Conservation (phyloP, 768 basidiomycete species). For the Phylloporus scabripes region DNA sequence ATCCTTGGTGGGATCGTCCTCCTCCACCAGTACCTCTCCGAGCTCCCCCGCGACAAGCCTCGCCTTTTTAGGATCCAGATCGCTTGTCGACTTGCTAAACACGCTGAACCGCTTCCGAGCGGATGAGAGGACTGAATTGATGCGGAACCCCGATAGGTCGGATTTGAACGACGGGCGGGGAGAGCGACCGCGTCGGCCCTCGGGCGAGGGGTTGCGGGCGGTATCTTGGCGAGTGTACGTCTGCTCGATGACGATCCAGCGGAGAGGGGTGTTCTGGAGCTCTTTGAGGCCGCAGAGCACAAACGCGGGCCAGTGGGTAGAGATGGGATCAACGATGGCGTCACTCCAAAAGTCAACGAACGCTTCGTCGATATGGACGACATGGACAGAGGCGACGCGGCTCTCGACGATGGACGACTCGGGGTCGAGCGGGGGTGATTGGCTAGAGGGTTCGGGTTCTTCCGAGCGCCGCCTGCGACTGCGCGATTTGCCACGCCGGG, state of each 20-base stretch:
- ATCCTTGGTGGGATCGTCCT: slow-evolving; percentile 33
- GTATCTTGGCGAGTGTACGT: slow-evolving; percentile 38
- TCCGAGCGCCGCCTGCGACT: slow-evolving; percentile 18
- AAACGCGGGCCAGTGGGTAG: slow-evolving; percentile 61
- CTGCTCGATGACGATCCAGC: slow-evolving; percentile 71
- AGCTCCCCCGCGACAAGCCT: slow-evolving; percentile 56
- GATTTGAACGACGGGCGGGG: slow-evolving; percentile 45
- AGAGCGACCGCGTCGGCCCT: slow-evolving; percentile 28
- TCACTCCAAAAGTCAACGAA: slow-evolving; percentile 84
- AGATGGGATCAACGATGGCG: slow-evolving; percentile 62
- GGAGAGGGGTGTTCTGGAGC: slow-evolving; percentile 27
- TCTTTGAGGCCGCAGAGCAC: slow-evolving; percentile 64
- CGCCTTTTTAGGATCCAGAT: slow-evolving; percentile 24
- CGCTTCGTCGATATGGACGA: slow-evolving; percentile 69
- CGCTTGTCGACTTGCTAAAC: slow-evolving; percentile 35
- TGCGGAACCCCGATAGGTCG: slow-evolving; percentile 34
- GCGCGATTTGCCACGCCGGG: slow-evolving; percentile 28
- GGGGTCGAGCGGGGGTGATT: slow-evolving; percentile 17
- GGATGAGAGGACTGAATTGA: slow-evolving; percentile 40
- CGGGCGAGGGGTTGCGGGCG: slow-evolving; percentile 23
- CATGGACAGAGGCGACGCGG: slow-evolving; percentile 32
- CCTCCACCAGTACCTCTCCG: slow-evolving; percentile 63
- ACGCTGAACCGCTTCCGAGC: slow-evolving; percentile 63
- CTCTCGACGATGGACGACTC: slow-evolving; percentile 29
- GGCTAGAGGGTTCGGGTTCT: slow-evolving; percentile 12